Conservation (phyloP, 768 basidiomycete species). For the Exidia glandulosa region DNA sequence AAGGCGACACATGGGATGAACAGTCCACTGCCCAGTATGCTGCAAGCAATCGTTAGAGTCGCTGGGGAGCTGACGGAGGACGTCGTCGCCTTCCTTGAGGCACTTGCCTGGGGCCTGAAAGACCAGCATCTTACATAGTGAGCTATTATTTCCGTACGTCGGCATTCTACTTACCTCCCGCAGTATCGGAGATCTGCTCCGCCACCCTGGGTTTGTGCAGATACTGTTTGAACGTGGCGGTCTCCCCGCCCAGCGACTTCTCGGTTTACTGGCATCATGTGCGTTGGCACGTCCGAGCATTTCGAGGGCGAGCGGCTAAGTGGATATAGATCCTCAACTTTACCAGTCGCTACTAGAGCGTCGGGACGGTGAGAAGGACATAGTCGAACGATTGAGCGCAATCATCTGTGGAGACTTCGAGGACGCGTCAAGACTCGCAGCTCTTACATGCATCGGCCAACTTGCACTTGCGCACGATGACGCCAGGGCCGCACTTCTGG, state of each 20-base stretch:
- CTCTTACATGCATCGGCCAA: slow-evolving; percentile 31
- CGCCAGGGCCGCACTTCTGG: slow-evolving; percentile 26
- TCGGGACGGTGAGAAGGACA: background rate
- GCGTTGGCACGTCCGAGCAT: slow-evolving; percentile 13
- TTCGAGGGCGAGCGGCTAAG: background rate
- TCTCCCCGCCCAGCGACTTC: slow-evolving; percentile 36
- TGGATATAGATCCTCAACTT: background rate
- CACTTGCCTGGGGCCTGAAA: background rate
- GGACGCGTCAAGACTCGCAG: slow-evolving; percentile 11
- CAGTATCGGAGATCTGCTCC: slow-evolving; percentile 31
- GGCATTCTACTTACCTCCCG: background rate
- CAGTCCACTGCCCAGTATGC: background rate
- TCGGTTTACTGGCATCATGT: slow-evolving; percentile 48
- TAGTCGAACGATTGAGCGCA: background rate
- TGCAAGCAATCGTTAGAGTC: background rate
- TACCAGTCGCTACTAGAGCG: slow-evolving; percentile 2
- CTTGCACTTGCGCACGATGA: slow-evolving; percentile 30
- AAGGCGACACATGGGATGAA: background rate
- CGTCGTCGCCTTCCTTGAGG: background rate
- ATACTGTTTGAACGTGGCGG: slow-evolving; percentile 41
- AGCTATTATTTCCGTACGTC: background rate
- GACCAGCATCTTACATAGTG: background rate
- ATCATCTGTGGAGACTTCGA: background rate
- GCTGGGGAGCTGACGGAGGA: background rate
- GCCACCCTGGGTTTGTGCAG: slow-evolving; percentile 30